phyloP scores from a whole-genome alignment of 257 asterid genomes.

The Parsonsia alboflavescens region DNA sequence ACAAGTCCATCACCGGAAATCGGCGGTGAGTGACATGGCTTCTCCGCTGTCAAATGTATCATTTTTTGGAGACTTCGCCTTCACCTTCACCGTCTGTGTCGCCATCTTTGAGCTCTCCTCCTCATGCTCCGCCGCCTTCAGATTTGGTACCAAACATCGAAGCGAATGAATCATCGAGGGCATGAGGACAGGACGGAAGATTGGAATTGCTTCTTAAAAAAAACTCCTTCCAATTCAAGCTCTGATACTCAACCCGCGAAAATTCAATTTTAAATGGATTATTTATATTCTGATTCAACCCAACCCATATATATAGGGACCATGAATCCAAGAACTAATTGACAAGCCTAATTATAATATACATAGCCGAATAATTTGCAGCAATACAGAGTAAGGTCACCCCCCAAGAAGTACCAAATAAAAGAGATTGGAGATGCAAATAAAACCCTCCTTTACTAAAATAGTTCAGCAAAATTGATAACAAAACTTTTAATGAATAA shows the following conservation, averaged over 20 bases:
- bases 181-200: conserved; percentile 50
- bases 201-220: conserved; percentile 54
- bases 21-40: conserved; percentile 16
- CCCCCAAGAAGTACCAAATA: too few species aligned
- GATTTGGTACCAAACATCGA: conserved; percentile 26
- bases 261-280: too few species aligned
- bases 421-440: too few species aligned
- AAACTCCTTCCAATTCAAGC: too few species aligned
- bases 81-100: not conserved
- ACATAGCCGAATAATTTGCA: too few species aligned
- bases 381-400: not conserved
- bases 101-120: conserved; percentile 30
- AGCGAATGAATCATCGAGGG: conserved; percentile 28
- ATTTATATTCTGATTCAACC: too few species aligned
- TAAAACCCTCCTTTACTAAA: not conserved
- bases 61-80: conserved; percentile 13
- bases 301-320: too few species aligned
- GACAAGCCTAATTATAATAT: too few species aligned
- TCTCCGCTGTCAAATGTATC: conserved; percentile 11
- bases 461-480: not conserved
- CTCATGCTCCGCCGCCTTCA: conserved; percentile 48
- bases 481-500: not conserved
- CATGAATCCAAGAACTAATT: too few species aligned
- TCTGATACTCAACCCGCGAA: too few species aligned
- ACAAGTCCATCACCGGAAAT: conserved; percentile 52